These are phyloP conservation scores for Colletotrichum theobromicola DNA, from an alignment of 2,329 filamentous ascomycete genomes.

Conservation along the genomic window DNA sequence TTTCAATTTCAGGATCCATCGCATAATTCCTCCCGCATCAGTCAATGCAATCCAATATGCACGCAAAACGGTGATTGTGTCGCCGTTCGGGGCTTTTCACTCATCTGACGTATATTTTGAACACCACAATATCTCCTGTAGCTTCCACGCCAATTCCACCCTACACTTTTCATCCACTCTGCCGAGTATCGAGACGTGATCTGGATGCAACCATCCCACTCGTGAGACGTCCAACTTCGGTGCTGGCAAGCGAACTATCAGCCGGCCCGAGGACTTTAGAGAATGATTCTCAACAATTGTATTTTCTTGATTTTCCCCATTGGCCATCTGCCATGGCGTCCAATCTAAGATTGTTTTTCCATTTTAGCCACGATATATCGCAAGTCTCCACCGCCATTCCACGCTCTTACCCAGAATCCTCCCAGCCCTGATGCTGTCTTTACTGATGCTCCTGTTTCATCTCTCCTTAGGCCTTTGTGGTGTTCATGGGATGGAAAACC, in stretches of 20 bases:
- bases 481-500: neutral
- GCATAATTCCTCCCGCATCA: neutral
- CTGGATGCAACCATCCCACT: neutral
- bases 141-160: neutral
- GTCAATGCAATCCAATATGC: neutral
- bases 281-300: conserved; percentile 8
- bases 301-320: conserved; percentile 5
- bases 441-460: neutral
- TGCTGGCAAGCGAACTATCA: neutral
- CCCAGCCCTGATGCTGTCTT: neutral
- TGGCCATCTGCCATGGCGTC: neutral
- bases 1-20: neutral
- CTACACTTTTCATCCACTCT: neutral
- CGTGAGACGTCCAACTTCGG: neutral
- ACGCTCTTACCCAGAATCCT: neutral
- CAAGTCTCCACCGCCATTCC: neutral
- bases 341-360: neutral
- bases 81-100: neutral
- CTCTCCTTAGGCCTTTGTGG: neutral
- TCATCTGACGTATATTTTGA: neutral
- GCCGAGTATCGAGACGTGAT: neutral
- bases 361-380: neutral
- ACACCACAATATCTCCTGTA: neutral
- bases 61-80: neutral
- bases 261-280: neutral